These are phyloP conservation scores for Rosellinia necatrix DNA, from an alignment of 2,329 filamentous ascomycete species.

Conservation along the genomic window DNA sequence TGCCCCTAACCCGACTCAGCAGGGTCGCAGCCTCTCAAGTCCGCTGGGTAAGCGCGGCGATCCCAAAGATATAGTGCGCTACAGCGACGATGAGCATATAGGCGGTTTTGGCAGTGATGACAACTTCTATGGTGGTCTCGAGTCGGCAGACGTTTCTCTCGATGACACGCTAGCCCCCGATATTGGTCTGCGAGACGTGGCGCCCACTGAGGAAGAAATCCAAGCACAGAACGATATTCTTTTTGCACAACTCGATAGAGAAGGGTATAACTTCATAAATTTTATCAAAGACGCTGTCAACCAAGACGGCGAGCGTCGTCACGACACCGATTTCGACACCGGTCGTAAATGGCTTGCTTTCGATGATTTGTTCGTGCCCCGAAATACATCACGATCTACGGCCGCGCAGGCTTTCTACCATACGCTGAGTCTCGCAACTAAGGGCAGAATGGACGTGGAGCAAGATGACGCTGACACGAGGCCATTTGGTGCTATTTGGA, in stretches of 20 bases:
- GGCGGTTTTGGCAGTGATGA: constrained; percentile 44
- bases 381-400: constrained; percentile 58
- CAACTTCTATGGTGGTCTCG: constrained; percentile 37
- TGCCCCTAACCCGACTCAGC: constrained; percentile 46
- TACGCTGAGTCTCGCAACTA: constrained; percentile 71
- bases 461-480: constrained; percentile 55
- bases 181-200: not conserved
- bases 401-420: constrained; percentile 79
- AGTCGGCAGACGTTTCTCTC: constrained; percentile 42
- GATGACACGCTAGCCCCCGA: constrained; percentile 31
- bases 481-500: constrained; percentile 53
- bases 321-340: constrained; percentile 39
- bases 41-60: constrained; percentile 46
- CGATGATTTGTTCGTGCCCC: constrained; percentile 67
- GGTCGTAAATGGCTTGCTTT: constrained; percentile 63
- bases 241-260: constrained; percentile 45
- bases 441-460: constrained; percentile 63
- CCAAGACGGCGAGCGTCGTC: constrained; percentile 39
- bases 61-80: constrained; percentile 50
- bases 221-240: constrained; percentile 31
- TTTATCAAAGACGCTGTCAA: constrained; percentile 46
- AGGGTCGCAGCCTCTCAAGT: constrained; percentile 48
- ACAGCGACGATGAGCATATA: constrained; percentile 49
- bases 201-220: constrained; percentile 20
- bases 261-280: constrained; percentile 51